Evolutionary conservation across 495 filamentous ascomycete genomes (phyloP), one percentile per base, ranked within the genome.

Genomic region (Filosporella fistucella): DNA sequence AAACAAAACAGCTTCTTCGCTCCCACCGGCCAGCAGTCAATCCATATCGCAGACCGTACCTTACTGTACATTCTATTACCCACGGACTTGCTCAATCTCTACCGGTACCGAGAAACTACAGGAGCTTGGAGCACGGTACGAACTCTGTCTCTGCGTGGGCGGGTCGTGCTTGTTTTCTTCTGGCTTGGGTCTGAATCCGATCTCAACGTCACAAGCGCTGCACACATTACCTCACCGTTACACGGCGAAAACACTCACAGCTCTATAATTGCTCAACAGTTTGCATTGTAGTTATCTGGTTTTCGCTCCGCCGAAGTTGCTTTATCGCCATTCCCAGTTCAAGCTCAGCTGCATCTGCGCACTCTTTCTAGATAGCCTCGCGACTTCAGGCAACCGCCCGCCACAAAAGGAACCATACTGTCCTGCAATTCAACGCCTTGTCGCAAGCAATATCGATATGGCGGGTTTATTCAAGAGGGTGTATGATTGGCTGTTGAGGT

Each of bases 401-500:
- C n/a, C n/a, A n/a, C n/a, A n/a, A n/a, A n/a, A n/a, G n/a, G n/a
- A n/a, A n/a, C n/a, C n/a, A n/a, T n/a, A n/a, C n/a, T n/a, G n/a
- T n/a, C n/a, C n/a, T n/a, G n/a, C n/a, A n/a, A n/a, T n/a, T n/a
- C n/a, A n/a, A n/a, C n/a, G 11, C 21, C 23, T 49, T 25, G 35
- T 24, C 2, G 14, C 16, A 36, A 3, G 8, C 23, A 33, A 46
- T 3, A 30, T 16, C 33, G 74, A 46, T 69, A 94, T 91, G 87
- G 85, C 88, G 47, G 85, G 87, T 59, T 71, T 95, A 66, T 95
- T 98, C 71, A 87, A 85, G 51, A 78, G 78, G 70, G 86, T 98
- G 67, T 98, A 96, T 80, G 91, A 98, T 82, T 96, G 89, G 89
- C 77, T 98, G 64, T 69, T 98, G 69, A 83, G 91, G 75, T 84